A percentile compares a stretch with the other conserved stretches of the same genome.
phyloP scores from a whole-genome alignment of 169 alveolate genomes.

The Eimeria mitis region DNA sequence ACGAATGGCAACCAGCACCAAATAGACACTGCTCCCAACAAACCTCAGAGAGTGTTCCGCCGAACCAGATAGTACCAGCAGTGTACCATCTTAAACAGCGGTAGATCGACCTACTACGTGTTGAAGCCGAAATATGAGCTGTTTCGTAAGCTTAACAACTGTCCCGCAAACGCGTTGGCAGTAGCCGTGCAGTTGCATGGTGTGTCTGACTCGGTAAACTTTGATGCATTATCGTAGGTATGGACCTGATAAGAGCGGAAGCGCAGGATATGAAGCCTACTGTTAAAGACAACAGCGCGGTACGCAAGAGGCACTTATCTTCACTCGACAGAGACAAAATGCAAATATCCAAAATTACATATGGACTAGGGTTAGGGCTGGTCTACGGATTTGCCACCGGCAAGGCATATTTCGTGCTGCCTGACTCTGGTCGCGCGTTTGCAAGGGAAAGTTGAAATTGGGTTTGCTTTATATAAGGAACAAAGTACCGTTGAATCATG shows the following conservation, averaged over 20 bases:
- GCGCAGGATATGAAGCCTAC: neutral
- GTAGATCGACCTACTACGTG: neutral
- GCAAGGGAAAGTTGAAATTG: neutral
- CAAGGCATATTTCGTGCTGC: neutral
- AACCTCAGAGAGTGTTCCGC: neutral
- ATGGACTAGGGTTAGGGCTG: conserved; percentile 7
- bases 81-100: conserved; percentile 22
- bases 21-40: neutral
- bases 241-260: conserved; percentile 22
- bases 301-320: conserved; percentile 1
- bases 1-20: conserved; percentile 41
- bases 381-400: conserved; percentile 32
- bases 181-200: neutral
- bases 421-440: conserved; percentile 50
- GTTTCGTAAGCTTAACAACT: neutral
- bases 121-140: neutral
- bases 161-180: no score
- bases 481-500: neutral
- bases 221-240: conserved; percentile 16
- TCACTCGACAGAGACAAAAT: neutral
- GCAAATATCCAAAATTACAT: conserved; percentile 6
- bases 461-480: conserved; percentile 1
- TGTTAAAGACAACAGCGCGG: neutral
- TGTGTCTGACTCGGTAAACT: no score
- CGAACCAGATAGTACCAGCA: conserved; percentile 36